Base-by-base conservation (phyloP, 2,329 filamentous ascomycete species). In the Exophiala spinifera region DNA sequence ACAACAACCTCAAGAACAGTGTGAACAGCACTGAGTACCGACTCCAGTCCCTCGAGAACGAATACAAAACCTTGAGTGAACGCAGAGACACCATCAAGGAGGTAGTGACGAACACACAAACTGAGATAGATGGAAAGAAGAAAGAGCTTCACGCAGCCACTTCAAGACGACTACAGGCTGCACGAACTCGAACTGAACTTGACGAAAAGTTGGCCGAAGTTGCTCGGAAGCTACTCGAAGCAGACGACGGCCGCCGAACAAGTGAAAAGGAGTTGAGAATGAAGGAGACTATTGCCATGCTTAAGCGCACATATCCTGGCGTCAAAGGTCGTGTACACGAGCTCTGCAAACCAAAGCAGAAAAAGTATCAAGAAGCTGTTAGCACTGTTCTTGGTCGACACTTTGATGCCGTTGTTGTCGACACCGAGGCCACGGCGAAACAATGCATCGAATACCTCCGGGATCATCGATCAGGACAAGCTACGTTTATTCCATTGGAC, bases 391-490 rank as follows among this genome's bases (percentile, higher is more conserved):
- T 99, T 3, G 94, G 94, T 47, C 85, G 89, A 51, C 89, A 97
- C 67, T 96, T 96, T 69, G 92, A 99, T 69, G 89, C 91, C 0
- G 87, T 99, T 40, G 85, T 99, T 46, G 92, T 97, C 8, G 94
- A 99, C 65, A 92, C 90, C 1, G 91, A 97, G 71, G 95, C 94
- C 74, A 94, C 89, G 1, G 94, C 89, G 23, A 86, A 91, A 55
- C 91, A 96, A 64, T 99, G 94, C 69, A 94, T 99, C 52, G 85
- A 94, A 63, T 95, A 96, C 66, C 82, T 99, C 55, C 94, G 94
- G 64, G 90, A 96, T 61, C 89, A 96, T 68, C 85, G 89, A 52
- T 86, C 88, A 50, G 83, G 88, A 5, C 89, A 91, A 54, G 89
- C 94, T 73, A 96, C 90, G 1, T 97, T 99, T 70, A 91, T 97